These are phyloP conservation scores for Thalassiosira exigua DNA, from an alignment of 352 stramenopile genomes.

Conservation along the genomic window DNA sequence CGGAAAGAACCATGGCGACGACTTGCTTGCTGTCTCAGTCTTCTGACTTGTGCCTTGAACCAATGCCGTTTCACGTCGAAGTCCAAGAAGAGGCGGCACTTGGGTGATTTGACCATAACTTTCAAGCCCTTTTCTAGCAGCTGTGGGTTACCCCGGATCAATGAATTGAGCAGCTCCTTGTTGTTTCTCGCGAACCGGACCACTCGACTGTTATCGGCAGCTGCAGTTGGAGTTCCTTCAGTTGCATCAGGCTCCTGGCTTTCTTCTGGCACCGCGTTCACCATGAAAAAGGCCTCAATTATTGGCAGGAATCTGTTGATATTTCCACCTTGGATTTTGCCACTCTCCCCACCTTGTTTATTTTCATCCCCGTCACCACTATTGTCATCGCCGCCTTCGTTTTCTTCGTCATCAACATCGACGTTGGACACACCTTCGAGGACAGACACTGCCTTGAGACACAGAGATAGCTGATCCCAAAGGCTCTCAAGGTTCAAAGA, in stretches of 20 bases:
- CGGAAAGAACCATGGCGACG: conserved; percentile 90
- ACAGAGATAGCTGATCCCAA: conserved; percentile 83
- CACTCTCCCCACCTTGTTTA: conserved; percentile 50
- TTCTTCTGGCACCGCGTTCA: conserved; percentile 86
- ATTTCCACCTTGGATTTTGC: conserved; percentile 87
- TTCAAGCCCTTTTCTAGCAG: conserved; percentile 95
- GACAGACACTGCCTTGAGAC: conserved; percentile 78
- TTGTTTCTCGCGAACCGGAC: conserved; percentile 94
- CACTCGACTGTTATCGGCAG: conserved; percentile 69
- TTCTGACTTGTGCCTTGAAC: conserved; percentile 95
- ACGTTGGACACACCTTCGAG: conserved; percentile 72
- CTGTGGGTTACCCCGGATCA: conserved; percentile 95
- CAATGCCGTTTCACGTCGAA: conserved; percentile 99
- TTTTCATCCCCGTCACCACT: conserved; percentile 69
- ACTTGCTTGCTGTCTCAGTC: conserved; percentile 84
- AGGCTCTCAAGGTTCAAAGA: conserved; percentile 82
- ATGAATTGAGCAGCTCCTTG: conserved; percentile 96
- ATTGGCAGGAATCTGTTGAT: conserved; percentile 97
- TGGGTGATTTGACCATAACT: conserved; percentile 94
- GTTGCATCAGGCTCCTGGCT: conserved; percentile 27
- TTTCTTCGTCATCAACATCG: conserved; percentile 58
- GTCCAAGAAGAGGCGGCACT: conserved; percentile 94
- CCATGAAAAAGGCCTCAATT: conserved; percentile 98
- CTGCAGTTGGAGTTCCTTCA: conserved; percentile 14
- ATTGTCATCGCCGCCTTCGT: conserved; percentile 79